These are phyloP conservation scores for Albophoma yamanashiensis DNA, from an alignment of 2,329 filamentous ascomycete genomes.

Conservation along the genomic window DNA sequence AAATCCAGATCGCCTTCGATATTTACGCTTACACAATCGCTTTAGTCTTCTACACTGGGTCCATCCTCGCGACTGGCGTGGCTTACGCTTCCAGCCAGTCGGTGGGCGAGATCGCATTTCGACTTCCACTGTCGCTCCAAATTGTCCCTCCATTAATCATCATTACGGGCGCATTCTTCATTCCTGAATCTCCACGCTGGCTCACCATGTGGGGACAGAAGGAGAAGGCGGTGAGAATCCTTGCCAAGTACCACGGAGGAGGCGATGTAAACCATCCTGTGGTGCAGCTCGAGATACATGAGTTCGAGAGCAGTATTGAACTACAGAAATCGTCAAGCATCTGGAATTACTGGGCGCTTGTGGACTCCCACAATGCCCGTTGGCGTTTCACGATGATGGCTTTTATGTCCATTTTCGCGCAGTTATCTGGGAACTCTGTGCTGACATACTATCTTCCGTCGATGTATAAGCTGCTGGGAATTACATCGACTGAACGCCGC, in stretches of 20 bases:
- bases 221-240: constrained; percentile 22
- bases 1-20: neutral
- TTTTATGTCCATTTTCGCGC: constrained; percentile 42
- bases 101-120: constrained; percentile 20
- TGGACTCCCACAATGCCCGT: constrained; percentile 33
- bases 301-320: constrained; percentile 27
- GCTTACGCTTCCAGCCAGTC: constrained; percentile 36
- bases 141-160: constrained; percentile 26
- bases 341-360: constrained; percentile 43
- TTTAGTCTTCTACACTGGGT: constrained; percentile 29
- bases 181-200: constrained; percentile 32
- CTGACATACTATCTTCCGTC: constrained; percentile 44
- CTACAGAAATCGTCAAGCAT: constrained; percentile 28
- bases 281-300: constrained; percentile 27
- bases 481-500: constrained; percentile 39
- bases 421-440: constrained; percentile 40
- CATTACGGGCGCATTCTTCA: constrained; percentile 18
- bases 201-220: constrained; percentile 25
- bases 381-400: constrained; percentile 41
- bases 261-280: constrained; percentile 20
- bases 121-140: constrained; percentile 27
- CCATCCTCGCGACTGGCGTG: constrained; percentile 43
- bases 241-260: constrained; percentile 23
- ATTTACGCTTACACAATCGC: neutral
- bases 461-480: constrained; percentile 38